These are phyloP conservation scores for Hygrocybe punicea DNA, from an alignment of 768 basidiomycete genomes.

Conservation along the genomic window DNA sequence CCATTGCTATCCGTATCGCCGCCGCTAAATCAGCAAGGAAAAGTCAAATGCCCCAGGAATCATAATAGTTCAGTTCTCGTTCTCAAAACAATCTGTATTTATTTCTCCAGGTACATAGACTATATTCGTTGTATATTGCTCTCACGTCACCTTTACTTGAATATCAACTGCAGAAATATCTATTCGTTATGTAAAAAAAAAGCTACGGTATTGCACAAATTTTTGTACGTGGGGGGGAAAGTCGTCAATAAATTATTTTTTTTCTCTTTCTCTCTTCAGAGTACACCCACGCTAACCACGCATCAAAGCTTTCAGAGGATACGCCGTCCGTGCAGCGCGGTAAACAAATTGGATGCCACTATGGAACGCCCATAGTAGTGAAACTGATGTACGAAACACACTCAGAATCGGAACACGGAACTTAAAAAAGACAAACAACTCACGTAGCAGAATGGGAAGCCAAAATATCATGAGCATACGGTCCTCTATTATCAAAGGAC, in stretches of 20 bases:
- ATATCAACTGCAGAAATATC: background rate
- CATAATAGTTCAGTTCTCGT: no score
- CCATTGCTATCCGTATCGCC: background rate
- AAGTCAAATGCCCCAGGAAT: background rate
- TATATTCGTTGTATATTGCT: no score
- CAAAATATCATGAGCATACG: slow-evolving; percentile 84
- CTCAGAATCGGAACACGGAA: slow-evolving; percentile 1
- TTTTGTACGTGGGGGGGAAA: background rate
- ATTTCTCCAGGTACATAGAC: no score
- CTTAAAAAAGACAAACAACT: slow-evolving; percentile 33
- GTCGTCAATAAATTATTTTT: background rate
- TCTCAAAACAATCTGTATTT: no score
- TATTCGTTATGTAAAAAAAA: background rate
- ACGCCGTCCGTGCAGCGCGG: slow-evolving; percentile 45
- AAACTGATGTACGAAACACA: slow-evolving; percentile 40
- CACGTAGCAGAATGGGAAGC: slow-evolving; percentile 79
- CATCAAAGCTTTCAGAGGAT: slow-evolving; percentile 45
- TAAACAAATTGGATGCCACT: slow-evolving; percentile 52
- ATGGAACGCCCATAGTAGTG: slow-evolving; percentile 59
- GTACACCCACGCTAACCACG: slow-evolving; percentile 14
- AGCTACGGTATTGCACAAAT: background rate
- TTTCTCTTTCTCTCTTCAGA: background rate
- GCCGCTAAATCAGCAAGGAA: background rate
- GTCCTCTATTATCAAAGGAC: slow-evolving; percentile 59
- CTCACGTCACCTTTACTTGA: no score